Conservation (phyloP, 2,329 filamentous ascomycete genomes). For the Phaeosphaeriaceae sp. region DNA sequence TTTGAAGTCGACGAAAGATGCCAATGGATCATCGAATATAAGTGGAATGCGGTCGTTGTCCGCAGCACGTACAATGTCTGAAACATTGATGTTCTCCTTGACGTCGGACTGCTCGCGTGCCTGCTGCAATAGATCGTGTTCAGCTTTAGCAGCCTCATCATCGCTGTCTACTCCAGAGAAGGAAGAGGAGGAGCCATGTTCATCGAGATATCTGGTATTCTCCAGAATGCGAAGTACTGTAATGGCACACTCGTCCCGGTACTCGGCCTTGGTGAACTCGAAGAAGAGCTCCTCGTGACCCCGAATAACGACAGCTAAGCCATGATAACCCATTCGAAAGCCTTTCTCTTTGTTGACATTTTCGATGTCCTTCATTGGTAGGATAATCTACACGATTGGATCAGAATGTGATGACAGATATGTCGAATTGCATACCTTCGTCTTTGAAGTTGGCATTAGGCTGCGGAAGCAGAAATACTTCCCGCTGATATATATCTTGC, state of each 20-base stretch:
- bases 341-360: constrained; percentile 95
- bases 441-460: constrained; percentile 84
- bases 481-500: constrained; percentile 94
- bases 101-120: constrained; percentile 63
- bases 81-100: constrained; percentile 26
- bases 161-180: constrained; percentile 73
- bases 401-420: constrained; percentile 9
- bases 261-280: constrained; percentile 80
- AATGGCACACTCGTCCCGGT: constrained; percentile 87
- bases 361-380: constrained; percentile 89
- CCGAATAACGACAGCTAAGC: constrained; percentile 88
- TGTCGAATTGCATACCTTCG: constrained; percentile 63
- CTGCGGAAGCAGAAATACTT: constrained; percentile 92
- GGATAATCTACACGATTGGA: constrained; percentile 64
- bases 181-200: constrained; percentile 73
- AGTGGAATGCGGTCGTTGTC: constrained; percentile 73
- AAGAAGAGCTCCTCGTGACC: constrained; percentile 97
- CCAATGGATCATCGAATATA: constrained; percentile 86
- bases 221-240: constrained; percentile 82
- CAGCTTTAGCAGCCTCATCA: constrained; percentile 77
- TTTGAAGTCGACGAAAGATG: constrained; percentile 91
- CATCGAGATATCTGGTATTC: constrained; percentile 72
- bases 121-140: constrained; percentile 81
- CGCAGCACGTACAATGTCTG: constrained; percentile 38
- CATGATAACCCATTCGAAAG: constrained; percentile 89